These are phyloP conservation scores for Starmerella bacillaris DNA, from an alignment of 805 yeast genomes.

Conservation along the genomic window DNA sequence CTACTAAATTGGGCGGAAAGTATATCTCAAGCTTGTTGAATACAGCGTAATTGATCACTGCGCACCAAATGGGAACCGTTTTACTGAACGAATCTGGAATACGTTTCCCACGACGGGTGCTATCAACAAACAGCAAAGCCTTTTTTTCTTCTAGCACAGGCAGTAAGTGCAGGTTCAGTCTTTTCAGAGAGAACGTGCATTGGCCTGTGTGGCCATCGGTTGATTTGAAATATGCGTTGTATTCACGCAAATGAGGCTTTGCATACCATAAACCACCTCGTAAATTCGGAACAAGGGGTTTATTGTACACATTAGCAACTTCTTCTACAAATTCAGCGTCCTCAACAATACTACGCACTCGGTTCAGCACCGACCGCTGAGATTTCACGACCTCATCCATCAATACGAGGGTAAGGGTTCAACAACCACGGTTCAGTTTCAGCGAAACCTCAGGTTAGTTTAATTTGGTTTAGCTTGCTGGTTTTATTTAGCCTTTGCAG, in stretches of 20 bases:
- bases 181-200: constrained; percentile 59
- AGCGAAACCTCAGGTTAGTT: too few relatives aligned
- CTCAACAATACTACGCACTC: constrained; percentile 52
- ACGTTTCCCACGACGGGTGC: constrained; percentile 67
- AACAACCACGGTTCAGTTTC: too few relatives aligned
- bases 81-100: constrained; percentile 79
- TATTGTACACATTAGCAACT: constrained; percentile 24
- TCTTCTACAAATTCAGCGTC: constrained; percentile 38
- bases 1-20: constrained; percentile 37
- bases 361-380: constrained; percentile 14
- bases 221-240: constrained; percentile 59
- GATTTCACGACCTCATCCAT: neutral
- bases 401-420: too few relatives aligned
- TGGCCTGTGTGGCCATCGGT: constrained; percentile 78
- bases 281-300: constrained; percentile 43
- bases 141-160: constrained; percentile 27
- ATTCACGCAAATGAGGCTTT: constrained; percentile 24
- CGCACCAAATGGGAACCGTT: constrained; percentile 85
- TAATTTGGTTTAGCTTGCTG: too few relatives aligned
- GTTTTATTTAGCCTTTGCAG: too few relatives aligned
- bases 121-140: constrained; percentile 51
- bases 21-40: constrained; percentile 27
- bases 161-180: constrained; percentile 58
- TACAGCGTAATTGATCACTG: constrained; percentile 44
- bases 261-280: constrained; percentile 82